phyloP scores from a whole-genome alignment of 805 yeast species.

The Metschnikowia lochheadii region DNA sequence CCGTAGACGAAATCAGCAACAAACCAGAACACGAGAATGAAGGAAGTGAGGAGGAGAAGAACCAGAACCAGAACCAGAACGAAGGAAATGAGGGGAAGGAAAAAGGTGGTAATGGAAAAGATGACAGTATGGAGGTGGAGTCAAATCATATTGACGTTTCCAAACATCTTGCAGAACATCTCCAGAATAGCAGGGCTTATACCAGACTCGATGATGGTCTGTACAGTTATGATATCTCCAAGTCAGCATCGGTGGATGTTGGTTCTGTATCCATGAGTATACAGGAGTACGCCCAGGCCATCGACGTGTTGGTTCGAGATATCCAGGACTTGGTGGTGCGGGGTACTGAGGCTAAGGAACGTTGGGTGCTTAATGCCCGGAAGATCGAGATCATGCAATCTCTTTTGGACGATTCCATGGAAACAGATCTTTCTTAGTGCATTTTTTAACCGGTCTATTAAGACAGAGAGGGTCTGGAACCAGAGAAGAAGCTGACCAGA shows the following conservation, averaged over 20 bases:
- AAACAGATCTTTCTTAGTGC: slow-evolving; percentile 1
- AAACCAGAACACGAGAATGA: background rate
- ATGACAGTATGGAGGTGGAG: background rate
- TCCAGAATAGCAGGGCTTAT: slow-evolving; percentile 21
- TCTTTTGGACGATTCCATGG: slow-evolving; percentile 17
- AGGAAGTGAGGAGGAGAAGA: background rate
- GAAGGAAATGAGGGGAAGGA: no score
- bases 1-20: slow-evolving; percentile 15
- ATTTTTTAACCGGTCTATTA: no score
- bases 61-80: background rate
- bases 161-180: slow-evolving; percentile 20
- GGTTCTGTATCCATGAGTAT: slow-evolving; percentile 17
- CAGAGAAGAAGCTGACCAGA: no score
- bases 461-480: no score
- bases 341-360: slow-evolving; percentile 29
- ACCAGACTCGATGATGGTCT: slow-evolving; percentile 18
- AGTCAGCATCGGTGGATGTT: slow-evolving; percentile 19
- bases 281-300: slow-evolving; percentile 31
- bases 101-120: no score
- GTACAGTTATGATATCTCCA: slow-evolving; percentile 24
- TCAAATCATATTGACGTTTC: slow-evolving; percentile 13
- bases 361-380: slow-evolving; percentile 34
- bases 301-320: slow-evolving; percentile 21
- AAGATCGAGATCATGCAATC: slow-evolving; percentile 27
- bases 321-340: slow-evolving; percentile 28